Percentiles rank a stretch among this genome's conserved stretches.
Evolutionary conservation across 257 asterid species (phyloP).

Genomic region (Lithospermum erythrorhizon): DNA sequence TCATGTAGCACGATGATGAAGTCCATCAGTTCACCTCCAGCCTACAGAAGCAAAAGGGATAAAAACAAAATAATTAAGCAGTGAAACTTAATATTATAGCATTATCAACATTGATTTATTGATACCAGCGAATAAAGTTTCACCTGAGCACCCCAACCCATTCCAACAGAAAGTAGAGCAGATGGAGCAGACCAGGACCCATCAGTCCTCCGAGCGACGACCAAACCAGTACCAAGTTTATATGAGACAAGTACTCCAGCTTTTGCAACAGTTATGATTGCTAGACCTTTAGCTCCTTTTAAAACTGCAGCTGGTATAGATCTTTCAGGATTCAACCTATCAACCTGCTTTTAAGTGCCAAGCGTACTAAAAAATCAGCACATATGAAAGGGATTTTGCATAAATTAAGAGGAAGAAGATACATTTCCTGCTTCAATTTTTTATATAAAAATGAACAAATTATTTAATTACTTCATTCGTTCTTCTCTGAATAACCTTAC

Average conservation of each 20-base stretch:
- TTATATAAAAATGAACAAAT: too few relatives aligned
- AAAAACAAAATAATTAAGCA: too few relatives aligned
- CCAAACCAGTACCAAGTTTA: conserved; percentile 94
- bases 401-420: not conserved
- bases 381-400: not conserved
- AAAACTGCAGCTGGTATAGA: conserved; percentile 80
- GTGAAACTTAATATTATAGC: too few relatives aligned
- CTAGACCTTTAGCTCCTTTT: conserved; percentile 83
- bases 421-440: not conserved
- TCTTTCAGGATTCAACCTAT: conserved; percentile 62
- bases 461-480: too few relatives aligned
- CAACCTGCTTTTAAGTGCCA: conserved; percentile 36
- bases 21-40: conserved; percentile 95
- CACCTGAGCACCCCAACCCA: conserved; percentile 99
- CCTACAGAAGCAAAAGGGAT: conserved; percentile 23
- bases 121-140: not conserved
- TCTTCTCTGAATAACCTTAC: too few relatives aligned
- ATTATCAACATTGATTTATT: not conserved
- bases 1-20: conserved; percentile 89
- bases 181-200: conserved; percentile 99
- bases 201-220: conserved; percentile 78
- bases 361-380: not conserved
- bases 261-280: conserved; percentile 87
- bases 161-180: conserved; percentile 73
- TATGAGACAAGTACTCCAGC: conserved; percentile 74